phyloP scores from a whole-genome alignment of 2,329 filamentous ascomycete species.

The Penicillium sp. region DNA sequence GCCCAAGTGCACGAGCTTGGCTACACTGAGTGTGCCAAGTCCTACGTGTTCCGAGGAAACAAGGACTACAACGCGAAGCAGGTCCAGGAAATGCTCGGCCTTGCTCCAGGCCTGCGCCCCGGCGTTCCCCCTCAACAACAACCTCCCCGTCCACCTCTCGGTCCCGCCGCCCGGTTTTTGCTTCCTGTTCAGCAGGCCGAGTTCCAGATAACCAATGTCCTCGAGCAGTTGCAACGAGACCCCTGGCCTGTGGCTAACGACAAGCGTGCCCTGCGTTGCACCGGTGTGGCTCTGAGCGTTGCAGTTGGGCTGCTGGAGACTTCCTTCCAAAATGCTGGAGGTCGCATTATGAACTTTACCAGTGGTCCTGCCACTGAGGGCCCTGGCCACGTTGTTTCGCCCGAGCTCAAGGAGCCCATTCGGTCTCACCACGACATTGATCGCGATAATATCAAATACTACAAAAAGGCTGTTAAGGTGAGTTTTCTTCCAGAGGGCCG shows the following conservation, averaged over 20 bases:
- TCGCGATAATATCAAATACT: constrained; percentile 97
- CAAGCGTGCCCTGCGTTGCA: constrained; percentile 82
- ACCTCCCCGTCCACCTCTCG: constrained; percentile 67
- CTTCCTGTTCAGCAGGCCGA: constrained; percentile 93
- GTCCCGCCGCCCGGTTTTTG: constrained; percentile 81
- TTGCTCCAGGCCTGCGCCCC: constrained; percentile 66
- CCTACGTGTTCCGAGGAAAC: constrained; percentile 94
- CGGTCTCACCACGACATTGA: constrained; percentile 98
- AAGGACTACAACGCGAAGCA: constrained; percentile 98
- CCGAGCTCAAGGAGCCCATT: constrained; percentile 92
- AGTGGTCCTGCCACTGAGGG: constrained; percentile 93
- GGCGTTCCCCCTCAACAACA: constrained; percentile 56
- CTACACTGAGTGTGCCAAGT: constrained; percentile 96
- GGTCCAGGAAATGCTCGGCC: constrained; percentile 97
- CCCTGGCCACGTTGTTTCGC: constrained; percentile 91
- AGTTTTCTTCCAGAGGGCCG: constrained; percentile 18
- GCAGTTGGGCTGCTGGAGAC: constrained; percentile 88
- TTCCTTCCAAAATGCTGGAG: constrained; percentile 91
- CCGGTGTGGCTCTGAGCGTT: constrained; percentile 92
- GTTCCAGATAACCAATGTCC: constrained; percentile 91
- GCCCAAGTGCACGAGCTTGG: constrained; percentile 96
- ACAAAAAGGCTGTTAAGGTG: constrained; percentile 96
- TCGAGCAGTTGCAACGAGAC: constrained; percentile 93
- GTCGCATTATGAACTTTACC: constrained; percentile 93
- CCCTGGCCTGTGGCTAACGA: constrained; percentile 97